A percentile compares a stretch with the other conserved stretches of the same genome.
These are phyloP conservation scores for Yamadazyma blattariae DNA, from an alignment of 1,139 yeast genomes.

Conservation along the genomic window DNA sequence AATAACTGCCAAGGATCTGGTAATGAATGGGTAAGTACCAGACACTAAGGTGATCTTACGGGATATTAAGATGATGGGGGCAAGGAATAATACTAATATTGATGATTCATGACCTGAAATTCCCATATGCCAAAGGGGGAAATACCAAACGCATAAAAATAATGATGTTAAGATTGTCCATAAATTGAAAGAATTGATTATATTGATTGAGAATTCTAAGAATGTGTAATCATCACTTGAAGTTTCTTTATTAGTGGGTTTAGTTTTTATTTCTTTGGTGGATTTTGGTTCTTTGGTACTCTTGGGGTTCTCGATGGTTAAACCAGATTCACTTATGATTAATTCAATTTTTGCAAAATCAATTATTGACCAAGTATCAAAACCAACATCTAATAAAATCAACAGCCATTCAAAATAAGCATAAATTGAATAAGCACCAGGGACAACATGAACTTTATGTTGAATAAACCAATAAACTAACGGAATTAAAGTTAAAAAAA, in stretches of 20 bases:
- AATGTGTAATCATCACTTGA: conserved; percentile 26
- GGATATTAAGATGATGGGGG: conserved; percentile 56
- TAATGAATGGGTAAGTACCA: conserved; percentile 37
- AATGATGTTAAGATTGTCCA: conserved; percentile 84
- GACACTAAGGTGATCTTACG: conserved; percentile 50
- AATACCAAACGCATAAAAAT: conserved; percentile 89
- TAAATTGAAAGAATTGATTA: conserved; percentile 63
- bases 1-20: conserved; percentile 56
- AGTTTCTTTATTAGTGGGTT: conserved; percentile 9
- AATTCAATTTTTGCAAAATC: conserved; percentile 66
- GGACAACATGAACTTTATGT: conserved; percentile 79
- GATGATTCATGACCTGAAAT: conserved; percentile 89
- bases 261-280: not conserved
- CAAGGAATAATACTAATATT: conserved; percentile 49
- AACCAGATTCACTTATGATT: conserved; percentile 22
- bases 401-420: conserved; percentile 95
- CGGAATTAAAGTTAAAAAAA: conserved; percentile 74
- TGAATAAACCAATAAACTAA: conserved; percentile 86
- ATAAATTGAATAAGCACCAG: conserved; percentile 95
- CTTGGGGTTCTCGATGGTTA: conserved; percentile 6
- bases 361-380: conserved; percentile 73
- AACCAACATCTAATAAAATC: conserved; percentile 76
- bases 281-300: not conserved
- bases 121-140: conserved; percentile 98
- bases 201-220: conserved; percentile 43